Evolutionary conservation across 805 yeast genomes (phyloP).

Genomic region (Saccharomycopsis sp.): DNA sequence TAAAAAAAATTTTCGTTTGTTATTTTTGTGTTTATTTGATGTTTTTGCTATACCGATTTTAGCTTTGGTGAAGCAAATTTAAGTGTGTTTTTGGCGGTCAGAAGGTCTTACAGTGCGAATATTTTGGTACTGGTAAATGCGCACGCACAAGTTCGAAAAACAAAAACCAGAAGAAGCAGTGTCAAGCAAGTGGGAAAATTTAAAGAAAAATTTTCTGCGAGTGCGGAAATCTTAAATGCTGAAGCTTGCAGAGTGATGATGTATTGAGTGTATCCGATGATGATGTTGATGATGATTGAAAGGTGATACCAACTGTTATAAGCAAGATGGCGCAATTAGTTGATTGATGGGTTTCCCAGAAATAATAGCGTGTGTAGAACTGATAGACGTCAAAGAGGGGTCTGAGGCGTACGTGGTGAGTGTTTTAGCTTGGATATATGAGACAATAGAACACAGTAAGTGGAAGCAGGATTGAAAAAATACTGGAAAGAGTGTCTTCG

Average conservation of each 20-base stretch:
- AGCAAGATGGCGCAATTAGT: no score
- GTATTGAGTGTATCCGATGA: no score
- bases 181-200: neutral
- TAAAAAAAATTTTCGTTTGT: neutral
- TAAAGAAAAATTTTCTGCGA: neutral
- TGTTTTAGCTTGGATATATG: neutral
- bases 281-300: no score
- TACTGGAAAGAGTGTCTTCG: no score
- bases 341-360: no score
- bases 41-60: neutral
- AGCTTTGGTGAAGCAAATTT: neutral
- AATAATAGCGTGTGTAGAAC: no score
- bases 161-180: neutral
- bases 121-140: conserved; percentile 2
- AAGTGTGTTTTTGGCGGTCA: neutral
- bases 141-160: no score
- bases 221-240: neutral
- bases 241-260: no score
- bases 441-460: neutral
- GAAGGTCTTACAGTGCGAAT: neutral
- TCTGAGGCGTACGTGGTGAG: no score
- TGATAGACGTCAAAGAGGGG: no score
- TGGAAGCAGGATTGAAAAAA: neutral
- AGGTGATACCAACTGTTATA: neutral
- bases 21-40: neutral